Base-by-base conservation (phyloP, 192 early-diverging fungal species). In the Umbelopsis isabellina region DNA sequence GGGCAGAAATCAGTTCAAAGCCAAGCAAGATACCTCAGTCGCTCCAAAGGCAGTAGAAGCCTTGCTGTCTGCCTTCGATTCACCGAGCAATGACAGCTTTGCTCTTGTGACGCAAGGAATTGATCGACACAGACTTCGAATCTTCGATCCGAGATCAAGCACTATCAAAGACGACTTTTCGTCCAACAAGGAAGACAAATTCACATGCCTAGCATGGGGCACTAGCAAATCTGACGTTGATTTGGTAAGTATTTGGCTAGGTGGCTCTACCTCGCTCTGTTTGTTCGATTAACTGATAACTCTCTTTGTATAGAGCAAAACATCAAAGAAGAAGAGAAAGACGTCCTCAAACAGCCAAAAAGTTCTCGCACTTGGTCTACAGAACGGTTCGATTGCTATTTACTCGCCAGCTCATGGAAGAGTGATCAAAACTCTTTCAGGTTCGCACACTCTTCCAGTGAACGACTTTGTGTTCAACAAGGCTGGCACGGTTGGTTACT, bases 141-240 rank as follows among this genome's bases (percentile, higher is more conserved):
- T 87, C 65, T 87, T 87, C 48, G 83, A 88, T 27, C 75, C 81
- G 21, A 74, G 78, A 68, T 77, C 77, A 21, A 78, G 82, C 47
- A 84, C 72, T 50, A 77, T 86, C 41, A 88, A 79, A 53, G 80
- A 82, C 66, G 82, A 84, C 66, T 84, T 81, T 47, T 71, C 69
- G 70, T 80, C 80, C 21, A 73, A 80, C 16, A 76, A 82, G 46
- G 80, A 82, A 44, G 83, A 84, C 47, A 82, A 80, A 70, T 84
- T 80, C 61, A 84, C 83, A 15, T 83, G 81, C 45, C 66, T 86
- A 69, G 72, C 77, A 58, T 86, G 85, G 85, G 85, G 84, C 53
- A 47, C 75, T 52, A 74, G 83, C 22, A 72, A 49, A 11, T 74
- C 76, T 33, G 61, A 69, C 50, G 75, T 61, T 45, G 74, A 68